A percentile compares a stretch with the other conserved stretches of the same genome.
Conservation (phyloP, 805 yeast genomes). For the Priceomyces medius region DNA sequence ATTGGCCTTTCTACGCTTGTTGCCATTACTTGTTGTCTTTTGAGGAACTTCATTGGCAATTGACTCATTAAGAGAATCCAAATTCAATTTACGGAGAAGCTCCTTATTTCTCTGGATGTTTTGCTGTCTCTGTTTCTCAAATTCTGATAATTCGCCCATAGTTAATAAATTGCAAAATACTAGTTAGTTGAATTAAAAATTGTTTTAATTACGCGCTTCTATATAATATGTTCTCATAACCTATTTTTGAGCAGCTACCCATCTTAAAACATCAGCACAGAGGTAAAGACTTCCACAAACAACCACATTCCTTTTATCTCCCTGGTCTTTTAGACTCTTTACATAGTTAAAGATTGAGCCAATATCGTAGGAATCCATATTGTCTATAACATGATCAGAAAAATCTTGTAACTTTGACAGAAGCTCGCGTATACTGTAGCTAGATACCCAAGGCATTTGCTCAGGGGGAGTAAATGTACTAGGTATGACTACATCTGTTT, state of each 20-base stretch:
- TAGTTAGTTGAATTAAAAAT: not conserved
- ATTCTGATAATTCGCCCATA: slow-evolving; percentile 48
- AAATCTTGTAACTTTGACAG: slow-evolving; percentile 18
- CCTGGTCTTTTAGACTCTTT: slow-evolving; percentile 9
- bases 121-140: slow-evolving; percentile 68
- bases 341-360: slow-evolving; percentile 14
- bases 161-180: not conserved
- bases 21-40: slow-evolving; percentile 11
- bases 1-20: slow-evolving; percentile 25
- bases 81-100: slow-evolving; percentile 66
- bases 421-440: slow-evolving; percentile 41
- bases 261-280: slow-evolving; percentile 40
- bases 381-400: slow-evolving; percentile 19
- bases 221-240: not conserved
- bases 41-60: slow-evolving; percentile 48
- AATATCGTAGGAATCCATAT: slow-evolving; percentile 11
- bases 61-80: slow-evolving; percentile 56
- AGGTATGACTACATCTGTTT: slow-evolving; percentile 57
- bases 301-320: slow-evolving; percentile 31
- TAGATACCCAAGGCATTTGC: slow-evolving; percentile 90
- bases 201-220: slow-evolving; percentile 1
- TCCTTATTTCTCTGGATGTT: slow-evolving; percentile 84
- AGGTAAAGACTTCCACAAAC: slow-evolving; percentile 44
- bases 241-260: slow-evolving; percentile 2
- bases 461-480: slow-evolving; percentile 70